phyloP scores from a whole-genome alignment of 805 yeast species.

The Candida sphagnicola region DNA sequence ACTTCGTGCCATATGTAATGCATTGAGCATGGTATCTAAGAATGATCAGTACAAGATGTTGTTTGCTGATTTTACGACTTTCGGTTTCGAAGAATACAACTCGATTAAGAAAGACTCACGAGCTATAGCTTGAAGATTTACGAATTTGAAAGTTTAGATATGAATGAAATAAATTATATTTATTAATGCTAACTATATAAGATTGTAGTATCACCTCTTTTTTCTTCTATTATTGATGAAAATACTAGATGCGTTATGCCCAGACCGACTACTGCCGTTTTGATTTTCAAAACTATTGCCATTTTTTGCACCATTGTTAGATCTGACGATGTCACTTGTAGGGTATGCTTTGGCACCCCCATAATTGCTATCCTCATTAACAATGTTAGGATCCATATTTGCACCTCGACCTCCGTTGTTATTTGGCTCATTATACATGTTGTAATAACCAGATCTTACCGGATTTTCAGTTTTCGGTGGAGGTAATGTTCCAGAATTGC shows the following conservation, averaged over 20 bases:
- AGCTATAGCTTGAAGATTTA: no score
- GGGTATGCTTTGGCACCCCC: no score
- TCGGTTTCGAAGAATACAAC: slow-evolving; percentile 1
- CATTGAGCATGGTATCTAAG: slow-evolving; percentile 9
- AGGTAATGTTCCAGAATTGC: neutral
- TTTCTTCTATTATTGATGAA: neutral
- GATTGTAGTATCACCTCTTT: neutral
- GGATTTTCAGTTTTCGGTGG: neutral
- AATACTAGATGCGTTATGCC: neutral
- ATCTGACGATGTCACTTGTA: no score
- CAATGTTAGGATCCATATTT: no score
- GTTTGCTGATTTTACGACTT: slow-evolving; percentile 5
- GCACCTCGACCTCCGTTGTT: no score
- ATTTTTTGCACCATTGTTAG: neutral
- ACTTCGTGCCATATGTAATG: slow-evolving; percentile 16
- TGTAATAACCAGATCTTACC: no score
- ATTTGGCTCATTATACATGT: no score
- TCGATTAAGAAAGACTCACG: neutral
- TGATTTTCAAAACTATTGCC: neutral
- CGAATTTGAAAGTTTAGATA: no score
- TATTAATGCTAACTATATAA: neutral
- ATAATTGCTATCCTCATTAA: no score
- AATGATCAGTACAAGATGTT: neutral
- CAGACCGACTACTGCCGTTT: neutral
- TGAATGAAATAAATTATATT: slow-evolving; percentile 1